Evolutionary conservation across 2,329 filamentous ascomycete species (phyloP), one percentile per base, ranked within the genome.

Genomic region (Aspergillus amoenus): DNA sequence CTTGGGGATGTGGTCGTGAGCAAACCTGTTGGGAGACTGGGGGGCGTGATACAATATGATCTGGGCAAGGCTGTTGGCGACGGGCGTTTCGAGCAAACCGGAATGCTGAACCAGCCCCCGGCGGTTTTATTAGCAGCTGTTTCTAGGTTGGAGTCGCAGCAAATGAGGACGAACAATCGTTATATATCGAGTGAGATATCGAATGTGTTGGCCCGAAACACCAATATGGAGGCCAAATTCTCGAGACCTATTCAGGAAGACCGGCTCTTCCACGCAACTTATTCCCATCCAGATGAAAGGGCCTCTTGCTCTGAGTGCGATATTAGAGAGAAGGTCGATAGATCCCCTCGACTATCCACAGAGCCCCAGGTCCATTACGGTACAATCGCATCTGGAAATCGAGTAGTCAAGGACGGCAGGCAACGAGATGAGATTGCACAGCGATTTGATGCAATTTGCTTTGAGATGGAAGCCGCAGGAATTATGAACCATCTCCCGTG

Each of bases 401-500:
- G 5, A n/a, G 34, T 37, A 0, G 15, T 37, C 12, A 37, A 37
- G 15, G 13, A 37, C 34, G 12, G 12, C 3, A 5, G 3, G 2
- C 5, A 13, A 37, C 34, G 34, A 3, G 34, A 37, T n/a, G 2
- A 3, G 1, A 13, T 37, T 5, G 12, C 34, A 0, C 34, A n/a
- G 15, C 13, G n/a, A 3, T n/a, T 15, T 3, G 34, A n/a, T n/a
- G 6, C 15, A 37, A 5, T 37, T 3, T 37, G 34, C 7, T 37
- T 37, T 37, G 34, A 37, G 34, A 37, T 37, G 61, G 62, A 64
- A 24, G 58, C 45, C 4, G 56, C 58, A 0, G 60, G 60, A 0
- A 18, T 62, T 1, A 60, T 58, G 57, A 44, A 64, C 47, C 30
- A 49, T 7, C 39, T 61, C n/a, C 53, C 60, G 5, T 52, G 41